phyloP scores from a whole-genome alignment of 768 basidiomycete species.

The Clavulina sp. region DNA sequence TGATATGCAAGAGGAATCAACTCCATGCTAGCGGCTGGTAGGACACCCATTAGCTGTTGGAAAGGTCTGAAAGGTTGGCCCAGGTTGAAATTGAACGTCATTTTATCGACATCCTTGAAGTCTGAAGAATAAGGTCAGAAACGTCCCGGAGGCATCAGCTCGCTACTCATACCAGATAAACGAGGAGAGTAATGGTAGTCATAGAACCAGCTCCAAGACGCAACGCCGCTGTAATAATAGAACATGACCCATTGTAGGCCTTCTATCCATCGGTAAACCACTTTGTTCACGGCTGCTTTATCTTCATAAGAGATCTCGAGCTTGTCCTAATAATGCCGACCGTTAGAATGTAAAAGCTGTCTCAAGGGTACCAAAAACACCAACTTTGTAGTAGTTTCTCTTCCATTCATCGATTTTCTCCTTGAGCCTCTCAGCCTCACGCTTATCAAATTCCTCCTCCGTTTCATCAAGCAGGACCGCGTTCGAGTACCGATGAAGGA shows the following conservation, averaged over 20 bases:
- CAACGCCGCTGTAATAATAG: constrained; percentile 94
- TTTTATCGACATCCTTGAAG: constrained; percentile 43
- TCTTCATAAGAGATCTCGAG: constrained; percentile 63
- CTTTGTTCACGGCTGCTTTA: constrained; percentile 44
- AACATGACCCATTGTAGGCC: constrained; percentile 99
- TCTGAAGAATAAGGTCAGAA: constrained; percentile 23
- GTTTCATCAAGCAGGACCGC: constrained; percentile 26
- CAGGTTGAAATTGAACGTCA: constrained; percentile 73
- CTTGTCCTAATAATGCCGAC: no score
- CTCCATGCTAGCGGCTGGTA: constrained; percentile 79
- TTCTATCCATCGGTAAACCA: constrained; percentile 73
- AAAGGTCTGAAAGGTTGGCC: constrained; percentile 84
- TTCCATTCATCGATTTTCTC: constrained; percentile 93
- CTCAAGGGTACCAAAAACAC: constrained; percentile 12
- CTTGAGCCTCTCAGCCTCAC: constrained; percentile 50
- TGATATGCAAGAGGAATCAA: constrained; percentile 75
- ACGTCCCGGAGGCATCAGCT: not conserved
- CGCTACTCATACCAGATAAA: constrained; percentile 55
- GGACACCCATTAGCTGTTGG: constrained; percentile 94
- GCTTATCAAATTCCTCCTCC: constrained; percentile 70
- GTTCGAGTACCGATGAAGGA: constrained; percentile 4
- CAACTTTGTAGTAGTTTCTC: constrained; percentile 68
- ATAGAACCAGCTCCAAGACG: constrained; percentile 99
- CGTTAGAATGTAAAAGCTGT: no score
- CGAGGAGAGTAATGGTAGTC: constrained; percentile 94